Base-by-base conservation (phyloP, 352 stramenopile species). In the Pythium aristosporum region DNA sequence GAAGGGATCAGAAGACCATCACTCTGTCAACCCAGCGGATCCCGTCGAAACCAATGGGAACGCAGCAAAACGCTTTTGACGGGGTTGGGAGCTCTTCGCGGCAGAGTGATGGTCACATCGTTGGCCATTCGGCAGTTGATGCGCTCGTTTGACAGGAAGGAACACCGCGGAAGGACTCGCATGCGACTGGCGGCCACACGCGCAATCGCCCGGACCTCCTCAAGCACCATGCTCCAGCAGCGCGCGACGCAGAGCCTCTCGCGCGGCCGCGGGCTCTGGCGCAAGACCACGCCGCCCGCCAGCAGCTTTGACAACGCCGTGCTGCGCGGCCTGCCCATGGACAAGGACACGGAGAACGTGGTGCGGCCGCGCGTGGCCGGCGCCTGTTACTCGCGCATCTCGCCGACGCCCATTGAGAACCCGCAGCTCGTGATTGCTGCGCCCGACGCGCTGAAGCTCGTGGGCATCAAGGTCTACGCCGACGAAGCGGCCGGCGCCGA, bases 301-400 rank as follows among this genome's bases (percentile, higher is more conserved):
- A 57, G 62, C 10, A 57, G 15, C 39, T 86, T 90, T 52, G 80
- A 92, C 67, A 93, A 88, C 57, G 61, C 73, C 10, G 79, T 87
- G 60, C 70, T 91, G 46, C 79, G 80, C 7, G 77, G 83, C 32
- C 68, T 93, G 52, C 80, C 84, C 2, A 55, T 93, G 15, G 84
- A 91, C 55, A 32, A 63, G 1, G 79, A 88, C 61, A 56, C 69
- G 15, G 61, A 77, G 43, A 84, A 87, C 67, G 73, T 72, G 21
- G 77, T 90, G 62, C 80, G 82, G 7, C 72, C 57, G 41, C 66
- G 68, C 42, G 80, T 91, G 16, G 53, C 63, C 1, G 68, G 77
- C 28, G 82, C 84, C 3, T 89, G 76, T 68, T 94, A 88, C 63
- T 85, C 82, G 43, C 79, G 74, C 15, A 73, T 92, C 32, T 25